Evolutionary conservation across 2,329 filamentous ascomycete genomes (phyloP).

Genomic region (Phialophora macrospora): DNA sequence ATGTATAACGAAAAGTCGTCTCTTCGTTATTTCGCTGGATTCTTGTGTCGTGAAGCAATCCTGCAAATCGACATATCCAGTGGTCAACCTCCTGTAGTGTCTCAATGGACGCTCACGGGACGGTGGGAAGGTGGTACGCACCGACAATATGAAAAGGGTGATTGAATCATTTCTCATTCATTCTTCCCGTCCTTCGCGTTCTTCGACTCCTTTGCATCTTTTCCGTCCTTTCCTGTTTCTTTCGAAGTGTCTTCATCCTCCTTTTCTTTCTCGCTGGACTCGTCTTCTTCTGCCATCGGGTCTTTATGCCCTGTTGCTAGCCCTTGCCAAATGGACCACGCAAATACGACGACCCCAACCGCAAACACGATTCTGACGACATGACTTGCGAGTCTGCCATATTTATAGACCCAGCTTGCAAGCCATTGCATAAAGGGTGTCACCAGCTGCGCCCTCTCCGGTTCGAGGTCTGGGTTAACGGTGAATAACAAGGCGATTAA

Average conservation of each 20-base stretch:
- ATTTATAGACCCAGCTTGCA: constrained; percentile 33
- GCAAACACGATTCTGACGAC: constrained; percentile 69
- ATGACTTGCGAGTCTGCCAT: constrained; percentile 65
- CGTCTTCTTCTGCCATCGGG: constrained; percentile 15
- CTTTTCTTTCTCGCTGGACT: constrained; percentile 17
- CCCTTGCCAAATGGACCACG: constrained; percentile 25
- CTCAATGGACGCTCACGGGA: neutral
- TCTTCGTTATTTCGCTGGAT: neutral
- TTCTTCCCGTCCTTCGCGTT: constrained; percentile 10
- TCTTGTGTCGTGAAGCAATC: neutral
- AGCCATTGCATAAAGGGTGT: constrained; percentile 51
- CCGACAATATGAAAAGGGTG: neutral
- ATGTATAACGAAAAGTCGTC: neutral
- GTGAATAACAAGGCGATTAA: constrained; percentile 51
- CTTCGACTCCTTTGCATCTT: constrained; percentile 6
- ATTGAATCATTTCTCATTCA: constrained; percentile 4
- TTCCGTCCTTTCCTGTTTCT: constrained; percentile 15
- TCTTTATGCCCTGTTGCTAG: constrained; percentile 19
- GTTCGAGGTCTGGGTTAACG: constrained; percentile 56
- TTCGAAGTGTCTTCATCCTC: constrained; percentile 14
- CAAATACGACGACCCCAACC: constrained; percentile 24
- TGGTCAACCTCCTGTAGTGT: neutral
- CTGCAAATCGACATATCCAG: neutral
- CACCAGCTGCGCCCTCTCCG: constrained; percentile 49
- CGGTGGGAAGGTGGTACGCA: neutral